Evolutionary conservation across 1,284 basidiomycete genomes (phyloP), one percentile per base, ranked within the genome.

Genomic region (Cutaneotrichosporon sp.): DNA sequence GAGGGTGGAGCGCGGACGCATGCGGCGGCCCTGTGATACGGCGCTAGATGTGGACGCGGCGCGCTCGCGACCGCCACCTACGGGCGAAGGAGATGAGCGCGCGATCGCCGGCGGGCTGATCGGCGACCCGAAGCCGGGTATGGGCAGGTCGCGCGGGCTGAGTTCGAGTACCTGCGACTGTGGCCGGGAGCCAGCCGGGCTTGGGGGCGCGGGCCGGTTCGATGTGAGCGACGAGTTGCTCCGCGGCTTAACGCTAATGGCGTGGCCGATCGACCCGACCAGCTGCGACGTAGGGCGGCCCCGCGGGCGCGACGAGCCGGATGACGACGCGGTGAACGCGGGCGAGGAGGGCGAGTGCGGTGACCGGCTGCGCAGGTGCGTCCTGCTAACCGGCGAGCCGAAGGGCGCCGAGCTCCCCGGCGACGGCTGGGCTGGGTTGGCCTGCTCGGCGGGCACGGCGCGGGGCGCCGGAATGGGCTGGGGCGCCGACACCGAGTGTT

Each of bases 171-270:
- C 58, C 52, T 72, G 67, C 1, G 72, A 73, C 14, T 47, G 47
- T 3, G 73, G 75, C 1, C 75, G 67, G 11, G 72, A 73, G 16
- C 63, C 61, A 2, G 72, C 72, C 0, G 76, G 76, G 1, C 71
- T 73, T 2, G 72, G 68, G 16, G 76, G 76, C 8, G 76, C 76
- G 2, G 75, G 74, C n/a, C 76, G 69, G 34, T 67, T 64, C 8
- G 71, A 70, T 10, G 69, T 68, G 16, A 77, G 64, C 0, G 58
- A 55, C 9, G 54, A 62, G 54, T 66, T 64, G 7, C 69, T 69
- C 24, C 71, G 68, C 2, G 72, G 65, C 49, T 69, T 68, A 34
- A 61, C 43, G 14, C 47, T 22, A 6, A 42, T 25, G 2, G 45
- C 22, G 5, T 27, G 31, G 18, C 47, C 27, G 27, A 50, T 50